These are phyloP conservation scores for Neolentinus lepideus DNA, from an alignment of 1,284 basidiomycete genomes.

Conservation along the genomic window DNA sequence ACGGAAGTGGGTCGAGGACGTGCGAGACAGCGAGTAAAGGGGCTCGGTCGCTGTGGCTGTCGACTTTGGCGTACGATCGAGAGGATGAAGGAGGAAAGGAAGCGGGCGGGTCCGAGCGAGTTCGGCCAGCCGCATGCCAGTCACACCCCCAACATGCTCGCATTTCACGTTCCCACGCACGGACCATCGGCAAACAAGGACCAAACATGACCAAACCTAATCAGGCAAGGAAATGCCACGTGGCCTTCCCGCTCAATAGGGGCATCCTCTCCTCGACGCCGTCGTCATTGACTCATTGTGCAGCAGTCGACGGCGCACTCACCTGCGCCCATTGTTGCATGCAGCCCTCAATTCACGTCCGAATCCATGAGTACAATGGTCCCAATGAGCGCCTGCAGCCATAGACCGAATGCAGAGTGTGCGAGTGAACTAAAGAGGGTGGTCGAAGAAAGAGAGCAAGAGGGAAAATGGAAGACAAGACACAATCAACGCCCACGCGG, in stretches of 20 bases:
- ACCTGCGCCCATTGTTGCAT: not conserved
- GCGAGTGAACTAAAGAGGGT: not conserved
- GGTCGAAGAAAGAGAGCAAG: not conserved
- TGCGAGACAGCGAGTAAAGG: constrained; percentile 4
- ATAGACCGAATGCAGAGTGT: no score
- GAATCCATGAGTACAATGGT: not conserved
- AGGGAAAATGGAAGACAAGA: constrained; percentile 1
- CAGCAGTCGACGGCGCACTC: not conserved
- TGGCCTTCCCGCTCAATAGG: constrained; percentile 4
- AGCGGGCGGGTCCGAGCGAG: constrained; percentile 37
- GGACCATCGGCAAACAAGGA: constrained; percentile 21
- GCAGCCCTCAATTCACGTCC: not conserved
- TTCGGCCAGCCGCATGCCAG: constrained; percentile 17
- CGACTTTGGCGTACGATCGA: constrained; percentile 18
- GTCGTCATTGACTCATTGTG: not conserved
- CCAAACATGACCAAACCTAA: constrained; percentile 1
- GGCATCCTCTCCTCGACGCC: not conserved
- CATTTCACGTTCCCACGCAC: constrained; percentile 31
- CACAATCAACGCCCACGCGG: not conserved
- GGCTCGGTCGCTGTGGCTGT: constrained; percentile 13
- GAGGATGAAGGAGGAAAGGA: constrained; percentile 14
- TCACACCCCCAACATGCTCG: constrained; percentile 28
- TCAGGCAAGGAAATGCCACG: not conserved
- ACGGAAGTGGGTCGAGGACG: constrained; percentile 1
- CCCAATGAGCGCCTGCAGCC: not conserved